Conservation (phyloP, 345 rosid species). For the Eucalyptus marginata region DNA sequence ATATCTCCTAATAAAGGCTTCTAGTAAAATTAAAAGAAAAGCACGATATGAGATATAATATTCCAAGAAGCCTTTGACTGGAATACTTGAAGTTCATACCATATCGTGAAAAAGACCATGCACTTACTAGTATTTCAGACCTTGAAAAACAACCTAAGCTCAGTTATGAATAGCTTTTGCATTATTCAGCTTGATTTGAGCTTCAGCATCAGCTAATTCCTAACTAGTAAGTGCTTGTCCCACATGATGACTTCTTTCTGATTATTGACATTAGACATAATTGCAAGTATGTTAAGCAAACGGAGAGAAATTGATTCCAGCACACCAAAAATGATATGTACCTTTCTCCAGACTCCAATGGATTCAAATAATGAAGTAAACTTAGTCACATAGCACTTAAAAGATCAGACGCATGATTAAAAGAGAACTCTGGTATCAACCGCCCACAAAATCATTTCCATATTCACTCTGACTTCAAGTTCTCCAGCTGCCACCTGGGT, state of each 20-base stretch:
- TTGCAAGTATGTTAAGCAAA: neutral
- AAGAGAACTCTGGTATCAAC: neutral
- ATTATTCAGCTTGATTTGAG: neutral
- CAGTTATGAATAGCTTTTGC: neutral
- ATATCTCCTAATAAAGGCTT: neutral
- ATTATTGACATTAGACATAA: neutral
- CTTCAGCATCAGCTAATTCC: neutral
- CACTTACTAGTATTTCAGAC: neutral
- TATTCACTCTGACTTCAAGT: neutral
- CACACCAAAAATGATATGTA: neutral
- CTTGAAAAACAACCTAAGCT: neutral
- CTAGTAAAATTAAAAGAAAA: neutral
- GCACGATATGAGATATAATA: neutral
- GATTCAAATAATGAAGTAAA: neutral
- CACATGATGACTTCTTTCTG: neutral
- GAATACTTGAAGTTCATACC: neutral
- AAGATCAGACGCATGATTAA: neutral
- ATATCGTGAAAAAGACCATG: neutral
- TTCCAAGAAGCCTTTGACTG: neutral
- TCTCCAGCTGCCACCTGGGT: neutral
- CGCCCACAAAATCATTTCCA: neutral
- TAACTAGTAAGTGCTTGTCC: neutral
- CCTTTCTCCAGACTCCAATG: neutral
- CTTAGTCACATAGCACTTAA: neutral
- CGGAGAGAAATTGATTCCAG: neutral